Base-by-base conservation (phyloP, 129 eudicot genomes). In the Flaveria sonorensis region DNA sequence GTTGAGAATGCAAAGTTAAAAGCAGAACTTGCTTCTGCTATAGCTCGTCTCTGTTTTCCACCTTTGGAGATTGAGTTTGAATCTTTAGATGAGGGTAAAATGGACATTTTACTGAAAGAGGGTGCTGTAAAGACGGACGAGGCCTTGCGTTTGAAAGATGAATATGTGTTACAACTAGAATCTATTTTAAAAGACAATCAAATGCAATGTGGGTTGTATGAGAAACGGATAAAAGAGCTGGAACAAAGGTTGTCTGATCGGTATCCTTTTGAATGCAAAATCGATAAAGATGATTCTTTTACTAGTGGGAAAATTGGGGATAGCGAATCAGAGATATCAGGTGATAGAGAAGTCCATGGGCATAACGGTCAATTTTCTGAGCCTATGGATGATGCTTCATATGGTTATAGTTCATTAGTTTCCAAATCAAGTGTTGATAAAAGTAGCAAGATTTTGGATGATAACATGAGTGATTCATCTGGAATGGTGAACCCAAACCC, bases 21-120 rank as follows among this genome's bases (percentile, higher is more conserved):
- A 83, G 96, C 92, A 20, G 96, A 91, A 51, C 96, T 95, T 76
- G 99, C 99, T 80, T 89, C 97, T 28, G 89, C 90, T 66, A 89
- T 92, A 50, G 97, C 99, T 32, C 56, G 84, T 24, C 82, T 87
- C 32, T 91, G 92, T 80, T 85, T 89, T 9, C 73, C 78, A 52
- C 59, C 86, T 28, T 56, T 83, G 68, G 97, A 87, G 10, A 71
- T 87, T 14, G 94, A 88, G 39, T 86, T 80, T 77, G 97, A 86
- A 77, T 81, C 83, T 7, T 82, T 81, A 62, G 97, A 91, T 65
- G 97, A 91, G 62, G 83, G 83, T 77, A 77, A 89, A 86, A 69
- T 88, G 45, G 87, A 81, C 45, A 82, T 23, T 81, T 63, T 91
- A 45, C 76, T 89, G 75, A 95, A 89, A 80, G 81, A 82, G 14